Conservation (phyloP, 2,329 filamentous ascomycete species). For the Oidium heveae region DNA sequence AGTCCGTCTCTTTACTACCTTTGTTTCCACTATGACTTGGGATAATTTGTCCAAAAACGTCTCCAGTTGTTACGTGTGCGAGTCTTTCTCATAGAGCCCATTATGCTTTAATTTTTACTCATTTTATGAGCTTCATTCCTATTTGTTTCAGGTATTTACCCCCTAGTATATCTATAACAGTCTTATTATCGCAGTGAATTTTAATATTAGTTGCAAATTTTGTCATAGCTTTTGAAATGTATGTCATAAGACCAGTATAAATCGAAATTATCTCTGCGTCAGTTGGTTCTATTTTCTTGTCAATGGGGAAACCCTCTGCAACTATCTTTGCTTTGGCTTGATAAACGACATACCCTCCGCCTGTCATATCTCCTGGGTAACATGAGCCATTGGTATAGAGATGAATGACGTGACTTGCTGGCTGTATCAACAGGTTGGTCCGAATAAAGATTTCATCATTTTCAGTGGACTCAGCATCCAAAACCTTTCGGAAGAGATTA, state of each 20-base stretch:
- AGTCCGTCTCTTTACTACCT: neutral
- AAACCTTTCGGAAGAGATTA: neutral
- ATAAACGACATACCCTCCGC: neutral
- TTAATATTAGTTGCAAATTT: neutral
- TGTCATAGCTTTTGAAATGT: neutral
- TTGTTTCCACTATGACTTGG: neutral
- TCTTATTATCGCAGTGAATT: neutral
- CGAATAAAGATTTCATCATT: too few relatives aligned
- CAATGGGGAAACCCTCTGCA: neutral
- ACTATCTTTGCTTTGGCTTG: neutral
- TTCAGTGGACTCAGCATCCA: too few relatives aligned
- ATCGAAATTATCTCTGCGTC: neutral
- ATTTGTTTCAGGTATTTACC: neutral
- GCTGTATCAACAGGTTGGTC: too few relatives aligned
- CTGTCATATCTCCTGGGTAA: neutral
- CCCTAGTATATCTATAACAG: neutral
- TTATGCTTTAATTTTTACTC: neutral
- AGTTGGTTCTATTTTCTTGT: neutral
- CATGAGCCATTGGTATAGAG: neutral
- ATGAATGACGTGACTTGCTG: neutral
- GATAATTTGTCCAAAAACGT: neutral
- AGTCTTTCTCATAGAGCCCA: neutral
- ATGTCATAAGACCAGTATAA: neutral
- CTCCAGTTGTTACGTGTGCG: neutral
- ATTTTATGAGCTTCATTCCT: neutral